These are phyloP conservation scores for Cucurbita maxima DNA, from an alignment of 306 rosid genomes.

Conservation along the genomic window DNA sequence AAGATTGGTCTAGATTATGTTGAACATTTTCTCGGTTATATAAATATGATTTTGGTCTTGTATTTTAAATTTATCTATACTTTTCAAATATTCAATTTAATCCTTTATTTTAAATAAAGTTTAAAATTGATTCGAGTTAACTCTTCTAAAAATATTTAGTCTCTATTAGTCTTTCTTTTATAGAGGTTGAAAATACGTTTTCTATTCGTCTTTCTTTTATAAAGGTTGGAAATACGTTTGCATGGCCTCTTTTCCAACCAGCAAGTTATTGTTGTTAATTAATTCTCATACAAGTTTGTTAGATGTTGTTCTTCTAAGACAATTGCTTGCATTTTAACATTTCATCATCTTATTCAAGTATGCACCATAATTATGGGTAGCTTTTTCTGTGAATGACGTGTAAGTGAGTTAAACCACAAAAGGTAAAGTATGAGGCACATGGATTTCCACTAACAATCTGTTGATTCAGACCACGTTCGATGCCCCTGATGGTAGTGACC, in stretches of 20 bases:
- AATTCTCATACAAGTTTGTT: neutral
- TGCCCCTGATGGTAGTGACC: slow-evolving; percentile 53
- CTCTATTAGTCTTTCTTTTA: too few relatives aligned
- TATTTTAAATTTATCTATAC: too few relatives aligned
- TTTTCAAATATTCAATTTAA: too few relatives aligned
- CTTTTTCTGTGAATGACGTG: neutral
- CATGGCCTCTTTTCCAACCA: too few relatives aligned
- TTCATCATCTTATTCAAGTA: neutral
- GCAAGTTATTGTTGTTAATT: too few relatives aligned
- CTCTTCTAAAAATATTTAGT: too few relatives aligned
- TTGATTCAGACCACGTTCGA: slow-evolving; percentile 47
- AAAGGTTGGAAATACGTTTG: too few relatives aligned
- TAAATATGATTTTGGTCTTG: too few relatives aligned
- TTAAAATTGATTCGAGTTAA: neutral
- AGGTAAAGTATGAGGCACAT: too few relatives aligned
- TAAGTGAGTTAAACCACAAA: too few relatives aligned
- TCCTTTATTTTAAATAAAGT: neutral
- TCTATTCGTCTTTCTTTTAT: too few relatives aligned
- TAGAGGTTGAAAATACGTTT: too few relatives aligned
- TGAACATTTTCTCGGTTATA: neutral
- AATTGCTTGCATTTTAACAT: neutral
- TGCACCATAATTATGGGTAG: neutral
- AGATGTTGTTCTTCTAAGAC: neutral
- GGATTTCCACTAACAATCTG: neutral
- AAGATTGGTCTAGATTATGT: neutral